These are phyloP conservation scores for Eucalyptus albens DNA, from an alignment of 345 rosid genomes.

Conservation along the genomic window DNA sequence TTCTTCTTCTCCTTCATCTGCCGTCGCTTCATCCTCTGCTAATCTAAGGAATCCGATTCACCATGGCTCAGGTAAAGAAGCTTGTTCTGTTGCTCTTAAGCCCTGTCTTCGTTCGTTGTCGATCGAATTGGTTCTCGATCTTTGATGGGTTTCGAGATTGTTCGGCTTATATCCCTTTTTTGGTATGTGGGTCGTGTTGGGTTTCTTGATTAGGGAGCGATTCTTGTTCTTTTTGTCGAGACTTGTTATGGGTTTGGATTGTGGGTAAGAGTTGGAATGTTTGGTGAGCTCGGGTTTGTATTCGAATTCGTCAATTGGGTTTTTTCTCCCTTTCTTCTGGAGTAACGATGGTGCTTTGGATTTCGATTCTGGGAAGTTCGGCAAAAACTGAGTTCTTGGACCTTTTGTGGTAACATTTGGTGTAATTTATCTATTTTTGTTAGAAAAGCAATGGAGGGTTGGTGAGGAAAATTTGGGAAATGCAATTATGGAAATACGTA, in stretches of 20 bases:
- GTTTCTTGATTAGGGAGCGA: not conserved
- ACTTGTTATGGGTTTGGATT: not conserved
- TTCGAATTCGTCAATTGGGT: not conserved
- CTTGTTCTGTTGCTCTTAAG: not conserved
- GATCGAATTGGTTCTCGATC: not conserved
- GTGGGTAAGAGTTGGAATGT: not conserved
- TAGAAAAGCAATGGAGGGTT: not conserved
- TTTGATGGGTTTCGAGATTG: not conserved
- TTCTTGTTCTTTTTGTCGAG: not conserved
- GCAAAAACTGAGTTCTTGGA: not conserved
- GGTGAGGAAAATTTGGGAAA: not conserved
- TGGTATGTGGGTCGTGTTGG: not conserved
- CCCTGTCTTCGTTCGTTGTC: not conserved
- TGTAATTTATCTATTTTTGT: not conserved
- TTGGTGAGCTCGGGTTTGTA: not conserved
- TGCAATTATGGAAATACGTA: not conserved
- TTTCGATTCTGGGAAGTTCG: not conserved
- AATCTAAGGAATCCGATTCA: not conserved
- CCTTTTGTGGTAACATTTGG: not conserved
- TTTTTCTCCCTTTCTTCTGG: not conserved
- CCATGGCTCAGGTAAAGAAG: not conserved
- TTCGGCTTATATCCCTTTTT: not conserved
- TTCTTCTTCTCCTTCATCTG: not conserved
- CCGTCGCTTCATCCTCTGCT: not conserved
- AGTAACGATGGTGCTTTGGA: not conserved